phyloP scores from a whole-genome alignment of 768 basidiomycete genomes.

The Podaxis mareebaensis region DNA sequence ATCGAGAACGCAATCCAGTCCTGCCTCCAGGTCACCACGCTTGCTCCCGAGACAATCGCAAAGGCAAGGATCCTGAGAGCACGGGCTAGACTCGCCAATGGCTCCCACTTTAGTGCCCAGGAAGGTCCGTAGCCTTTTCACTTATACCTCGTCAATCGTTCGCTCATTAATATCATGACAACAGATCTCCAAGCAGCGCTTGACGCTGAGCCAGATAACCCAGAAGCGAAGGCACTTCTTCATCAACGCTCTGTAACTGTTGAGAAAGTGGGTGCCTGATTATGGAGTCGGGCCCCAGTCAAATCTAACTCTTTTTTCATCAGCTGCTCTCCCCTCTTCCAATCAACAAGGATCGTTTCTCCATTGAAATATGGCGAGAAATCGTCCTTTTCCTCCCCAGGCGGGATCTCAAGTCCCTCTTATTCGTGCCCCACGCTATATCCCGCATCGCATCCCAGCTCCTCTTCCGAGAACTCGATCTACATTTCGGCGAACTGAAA shows the following conservation, averaged over 20 bases:
- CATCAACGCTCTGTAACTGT: conserved; percentile 55
- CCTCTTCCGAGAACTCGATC: conserved; percentile 62
- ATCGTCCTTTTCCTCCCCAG: conserved; percentile 63
- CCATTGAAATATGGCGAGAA: conserved; percentile 72
- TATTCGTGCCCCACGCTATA: conserved; percentile 64
- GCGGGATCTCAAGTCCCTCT: conserved; percentile 62
- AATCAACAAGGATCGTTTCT: conserved; percentile 52
- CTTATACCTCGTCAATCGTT: conserved; percentile 4
- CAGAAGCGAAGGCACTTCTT: conserved; percentile 63
- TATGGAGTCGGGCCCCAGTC: neutral
- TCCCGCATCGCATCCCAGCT: conserved; percentile 70
- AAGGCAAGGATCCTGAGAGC: conserved; percentile 68
- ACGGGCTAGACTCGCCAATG: conserved; percentile 61
- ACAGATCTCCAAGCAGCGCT: conserved; percentile 69
- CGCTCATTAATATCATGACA: conserved; percentile 15
- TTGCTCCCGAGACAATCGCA: conserved; percentile 51
- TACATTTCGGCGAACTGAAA: conserved; percentile 52
- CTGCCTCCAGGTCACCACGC: conserved; percentile 57
- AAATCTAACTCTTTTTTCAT: conserved; percentile 3
- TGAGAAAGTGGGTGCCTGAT: conserved; percentile 49
- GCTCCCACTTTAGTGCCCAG: conserved; percentile 60
- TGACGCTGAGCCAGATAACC: conserved; percentile 64
- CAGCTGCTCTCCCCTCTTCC: conserved; percentile 40
- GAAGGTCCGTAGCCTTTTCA: conserved; percentile 47
- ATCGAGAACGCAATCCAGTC: conserved; percentile 79